phyloP scores from a whole-genome alignment of 371 early-diverging fungal genomes.

The Saksenaea vasiformis region DNA sequence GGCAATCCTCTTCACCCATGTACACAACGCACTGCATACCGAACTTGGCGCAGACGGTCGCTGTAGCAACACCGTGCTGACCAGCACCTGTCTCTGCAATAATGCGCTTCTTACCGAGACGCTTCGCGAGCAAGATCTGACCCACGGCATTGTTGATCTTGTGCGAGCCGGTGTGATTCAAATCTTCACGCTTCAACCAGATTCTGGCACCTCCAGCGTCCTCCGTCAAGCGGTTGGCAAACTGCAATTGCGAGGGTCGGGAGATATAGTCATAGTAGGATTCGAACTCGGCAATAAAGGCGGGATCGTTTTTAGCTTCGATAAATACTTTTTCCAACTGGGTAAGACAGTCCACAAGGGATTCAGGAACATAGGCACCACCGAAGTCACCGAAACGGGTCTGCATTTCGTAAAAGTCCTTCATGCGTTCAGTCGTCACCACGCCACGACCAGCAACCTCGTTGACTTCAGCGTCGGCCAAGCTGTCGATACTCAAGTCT shows the following conservation, averaged over 20 bases:
- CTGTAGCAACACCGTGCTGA: slow-evolving; percentile 98
- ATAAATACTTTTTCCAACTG: slow-evolving; percentile 87
- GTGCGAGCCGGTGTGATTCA: slow-evolving; percentile 98
- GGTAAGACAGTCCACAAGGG: slow-evolving; percentile 88
- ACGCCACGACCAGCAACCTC: slow-evolving; percentile 23
- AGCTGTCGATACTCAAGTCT: slow-evolving; percentile 26
- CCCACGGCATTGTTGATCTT: slow-evolving; percentile 98
- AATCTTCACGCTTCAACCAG: slow-evolving; percentile 98
- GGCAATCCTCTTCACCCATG: slow-evolving; percentile 96
- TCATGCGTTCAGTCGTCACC: slow-evolving; percentile 23
- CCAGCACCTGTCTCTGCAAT: slow-evolving; percentile 99
- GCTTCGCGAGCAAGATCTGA: slow-evolving; percentile 90
- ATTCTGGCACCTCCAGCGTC: slow-evolving; percentile 85
- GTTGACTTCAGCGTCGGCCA: slow-evolving; percentile 39
- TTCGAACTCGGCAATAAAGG: slow-evolving; percentile 89
- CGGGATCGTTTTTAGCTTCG: slow-evolving; percentile 80
- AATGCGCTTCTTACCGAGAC: slow-evolving; percentile 94
- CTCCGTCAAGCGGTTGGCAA: slow-evolving; percentile 84
- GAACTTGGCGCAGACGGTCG: slow-evolving; percentile 97
- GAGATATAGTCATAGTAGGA: slow-evolving; percentile 91
- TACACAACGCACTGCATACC: slow-evolving; percentile 94
- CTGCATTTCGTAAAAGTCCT: slow-evolving; percentile 55
- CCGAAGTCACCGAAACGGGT: slow-evolving; percentile 94
- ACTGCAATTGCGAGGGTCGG: slow-evolving; percentile 86
- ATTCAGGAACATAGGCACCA: slow-evolving; percentile 96